phyloP scores from a whole-genome alignment of 2,329 filamentous ascomycete genomes.

The Colletotrichum chlorophyti region DNA sequence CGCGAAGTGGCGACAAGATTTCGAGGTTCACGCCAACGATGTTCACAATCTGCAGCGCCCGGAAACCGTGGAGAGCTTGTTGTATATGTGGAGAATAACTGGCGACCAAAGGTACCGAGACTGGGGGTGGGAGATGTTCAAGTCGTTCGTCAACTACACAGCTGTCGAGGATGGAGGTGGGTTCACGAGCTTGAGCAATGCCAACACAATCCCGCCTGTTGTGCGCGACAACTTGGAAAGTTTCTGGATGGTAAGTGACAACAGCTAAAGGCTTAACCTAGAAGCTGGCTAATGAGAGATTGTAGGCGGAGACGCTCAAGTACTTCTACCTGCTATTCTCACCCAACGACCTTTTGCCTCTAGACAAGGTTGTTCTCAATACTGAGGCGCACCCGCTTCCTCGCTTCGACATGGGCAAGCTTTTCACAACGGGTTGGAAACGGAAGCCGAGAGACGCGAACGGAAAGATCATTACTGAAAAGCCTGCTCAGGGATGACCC shows the following conservation, averaged over 20 bases:
- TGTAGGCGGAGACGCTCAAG: conserved; percentile 90
- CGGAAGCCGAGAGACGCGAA: conserved; percentile 66
- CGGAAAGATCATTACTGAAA: conserved; percentile 44
- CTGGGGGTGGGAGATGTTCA: conserved; percentile 99
- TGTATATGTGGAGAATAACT: conserved; percentile 99
- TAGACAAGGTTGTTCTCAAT: conserved; percentile 91
- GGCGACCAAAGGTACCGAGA: conserved; percentile 87
- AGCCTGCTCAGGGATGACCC: too few relatives aligned
- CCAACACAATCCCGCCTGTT: conserved; percentile 72
- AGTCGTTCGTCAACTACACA: conserved; percentile 86
- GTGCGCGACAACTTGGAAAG: conserved; percentile 95
- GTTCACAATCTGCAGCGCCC: conserved; percentile 92
- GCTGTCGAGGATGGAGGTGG: conserved; percentile 79
- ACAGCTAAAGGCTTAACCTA: not conserved
- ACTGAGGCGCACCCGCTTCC: conserved; percentile 95
- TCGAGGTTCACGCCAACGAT: conserved; percentile 80
- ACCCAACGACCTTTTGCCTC: conserved; percentile 78
- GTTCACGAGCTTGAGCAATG: conserved; percentile 82
- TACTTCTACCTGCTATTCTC: conserved; percentile 97
- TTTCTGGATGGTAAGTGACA: conserved; percentile 84
- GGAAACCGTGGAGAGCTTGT: conserved; percentile 94
- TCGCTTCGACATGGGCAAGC: conserved; percentile 78
- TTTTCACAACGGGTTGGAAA: conserved; percentile 84
- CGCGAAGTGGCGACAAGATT: conserved; percentile 78
- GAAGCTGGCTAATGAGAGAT: not conserved